These are phyloP conservation scores for Venturia aucupariae DNA, from an alignment of 2,329 filamentous ascomycete species.

Conservation along the genomic window DNA sequence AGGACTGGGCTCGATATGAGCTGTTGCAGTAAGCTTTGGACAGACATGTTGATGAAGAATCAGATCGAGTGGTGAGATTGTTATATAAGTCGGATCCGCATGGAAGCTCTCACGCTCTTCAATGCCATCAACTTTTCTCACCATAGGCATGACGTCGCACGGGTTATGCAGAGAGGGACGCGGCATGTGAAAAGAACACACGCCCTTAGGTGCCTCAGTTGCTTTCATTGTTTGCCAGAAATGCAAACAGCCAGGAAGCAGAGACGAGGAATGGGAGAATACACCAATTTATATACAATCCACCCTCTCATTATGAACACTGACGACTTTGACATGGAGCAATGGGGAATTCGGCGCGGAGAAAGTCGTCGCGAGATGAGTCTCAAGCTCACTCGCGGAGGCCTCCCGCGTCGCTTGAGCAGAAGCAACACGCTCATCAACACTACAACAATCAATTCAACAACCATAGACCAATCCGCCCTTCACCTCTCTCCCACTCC, in stretches of 20 bases:
- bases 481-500: not conserved
- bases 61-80: too few relatives aligned
- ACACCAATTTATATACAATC: not conserved
- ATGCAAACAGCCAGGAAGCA: not conserved
- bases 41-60: not conserved
- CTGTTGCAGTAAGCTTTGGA: not conserved
- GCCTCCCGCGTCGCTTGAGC: not conserved
- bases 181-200: not conserved
- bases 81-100: too few relatives aligned
- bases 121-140: too few relatives aligned
- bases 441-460: not conserved
- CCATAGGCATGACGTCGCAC: not conserved
- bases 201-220: not conserved
- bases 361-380: not conserved
- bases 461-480: not conserved
- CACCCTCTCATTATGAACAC: not conserved
- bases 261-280: not conserved
- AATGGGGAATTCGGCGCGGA: not conserved
- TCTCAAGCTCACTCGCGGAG: not conserved
- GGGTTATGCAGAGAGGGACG: not conserved
- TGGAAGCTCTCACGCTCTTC: too few relatives aligned
- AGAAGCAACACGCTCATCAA: not conserved
- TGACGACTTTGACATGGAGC: not conserved
- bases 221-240: not conserved
- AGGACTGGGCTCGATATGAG: constrained; percentile 32